Percentiles rank a stretch among this genome's conserved stretches.
phyloP scores from a whole-genome alignment of 2,329 filamentous ascomycete species.

The Mycosphaerelloides madeirae region DNA sequence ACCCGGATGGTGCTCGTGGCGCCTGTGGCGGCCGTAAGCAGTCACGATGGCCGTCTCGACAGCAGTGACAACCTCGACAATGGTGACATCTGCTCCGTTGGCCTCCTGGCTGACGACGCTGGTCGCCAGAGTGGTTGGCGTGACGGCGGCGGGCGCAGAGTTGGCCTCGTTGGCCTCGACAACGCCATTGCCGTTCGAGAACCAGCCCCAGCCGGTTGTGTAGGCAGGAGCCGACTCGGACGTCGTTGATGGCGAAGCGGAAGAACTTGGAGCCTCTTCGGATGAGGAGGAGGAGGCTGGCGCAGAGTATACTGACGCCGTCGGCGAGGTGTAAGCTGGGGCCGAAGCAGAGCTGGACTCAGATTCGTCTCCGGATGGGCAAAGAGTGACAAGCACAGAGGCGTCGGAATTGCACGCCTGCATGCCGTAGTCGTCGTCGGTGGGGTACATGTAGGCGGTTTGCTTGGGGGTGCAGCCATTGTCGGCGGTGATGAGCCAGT shows the following conservation, averaged over 20 bases:
- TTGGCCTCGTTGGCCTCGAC: conserved; percentile 2
- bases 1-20: conserved; percentile 15
- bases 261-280: not conserved
- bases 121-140: conserved; percentile 20
- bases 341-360: conserved; percentile 4
- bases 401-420: conserved; percentile 31
- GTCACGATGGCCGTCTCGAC: conserved; percentile 24
- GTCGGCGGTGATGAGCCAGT: conserved; percentile 34
- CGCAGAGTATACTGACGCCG: conserved; percentile 4
- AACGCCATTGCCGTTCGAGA: not conserved
- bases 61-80: conserved; percentile 25
- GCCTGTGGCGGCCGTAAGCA: conserved; percentile 16
- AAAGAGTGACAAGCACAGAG: conserved; percentile 35
- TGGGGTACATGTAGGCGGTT: conserved; percentile 35
- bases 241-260: conserved; percentile 5
- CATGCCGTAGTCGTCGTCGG: conserved; percentile 38
- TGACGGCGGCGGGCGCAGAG: conserved; percentile 5
- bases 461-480: conserved; percentile 27
- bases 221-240: conserved; percentile 4
- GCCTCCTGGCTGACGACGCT: conserved; percentile 8
- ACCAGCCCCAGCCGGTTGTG: not conserved
- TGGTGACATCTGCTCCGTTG: conserved; percentile 14
- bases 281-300: conserved; percentile 9
- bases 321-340: conserved; percentile 1
- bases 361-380: conserved; percentile 22